Evolutionary conservation across 139 green algal genomes (phyloP), one percentile per base, ranked within the genome.

Genomic region (Chara braunii): DNA sequence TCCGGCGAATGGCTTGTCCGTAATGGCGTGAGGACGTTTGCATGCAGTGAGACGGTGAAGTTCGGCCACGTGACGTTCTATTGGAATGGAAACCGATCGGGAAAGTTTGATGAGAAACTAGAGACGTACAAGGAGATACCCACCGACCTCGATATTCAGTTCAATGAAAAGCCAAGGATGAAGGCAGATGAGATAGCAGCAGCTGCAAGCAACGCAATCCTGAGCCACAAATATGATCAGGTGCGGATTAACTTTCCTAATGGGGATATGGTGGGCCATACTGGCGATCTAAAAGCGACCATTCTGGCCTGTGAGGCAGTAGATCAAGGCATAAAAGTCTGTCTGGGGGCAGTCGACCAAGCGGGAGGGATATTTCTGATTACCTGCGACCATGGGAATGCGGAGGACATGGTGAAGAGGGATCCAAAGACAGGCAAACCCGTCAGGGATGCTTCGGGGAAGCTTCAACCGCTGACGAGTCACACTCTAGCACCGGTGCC

Each of bases 401-500:
- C 86, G 1, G 90, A 97, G 63, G 90, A 96, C 80, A 97, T 97
- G 90, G 90, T 94, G 62, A 85, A 95, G 56, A 81, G 91, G 24
- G 77, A 88, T 70, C 94, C 94, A 81, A 97, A 95, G 81, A 60
- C 34, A 2, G 70, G 79, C 35, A 74, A 88, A 70, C 77, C 83
- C 0, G 48, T 94, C 7, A 59, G 72, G 1, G 58, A 78, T 26
- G 73, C 82, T 32, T 68, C 81, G 9, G 90, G 88, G 68, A 87
- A 85, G 59, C 69, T 77, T 35, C 57, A 94, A 65, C 63, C 84
- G 23, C 85, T 97, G n/a, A 97, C 91, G 31, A 86, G 71, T 36
- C 91, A 97, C 85, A 97, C 91, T 0, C 81, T 95, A 37, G 87
- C 88, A 14, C 89, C 89, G 26, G 89, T 95, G 60, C 87, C 87